Evolutionary conservation across 257 asterid species (phyloP), one percentile per base, ranked within the genome.

Genomic region (Nicotiana otophora): DNA sequence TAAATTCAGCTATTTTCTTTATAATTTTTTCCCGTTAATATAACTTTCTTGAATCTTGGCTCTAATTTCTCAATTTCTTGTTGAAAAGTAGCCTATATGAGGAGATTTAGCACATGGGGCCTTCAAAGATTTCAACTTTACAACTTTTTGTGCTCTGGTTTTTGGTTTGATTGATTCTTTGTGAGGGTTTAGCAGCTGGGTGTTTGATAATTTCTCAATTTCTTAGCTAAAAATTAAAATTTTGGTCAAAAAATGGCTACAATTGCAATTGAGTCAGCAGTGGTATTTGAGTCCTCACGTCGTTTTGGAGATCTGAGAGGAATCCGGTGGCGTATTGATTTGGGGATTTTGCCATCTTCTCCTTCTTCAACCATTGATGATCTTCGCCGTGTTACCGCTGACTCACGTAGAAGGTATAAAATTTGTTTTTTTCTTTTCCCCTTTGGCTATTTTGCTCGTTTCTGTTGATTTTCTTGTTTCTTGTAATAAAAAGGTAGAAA

Each of bases 281-380:
- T 46, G 34, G 34, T 42, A 20, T 12, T 53, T 4, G 78, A 72
- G 78, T 72, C 78, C 3, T 72, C 26, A 11, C 42, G 28, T 75
- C 80, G 89, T 66, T 92, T 90, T 84, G 85, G 86, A 61, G 89
- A 90, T 87, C 93, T 96, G 9, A 89, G 99, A 94, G 95, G 99
- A 74, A 92, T 94, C 23, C 92, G 83, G 90, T 96, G 99, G 99
- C 98, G 99, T 67, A 86, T 94, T 67, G 92, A 91, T 89, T 91
- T 96, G 95, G 99, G 98, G 78, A 92, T 94, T 88, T 89, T 96
- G 81, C 96, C 99, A 11, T 85, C 93, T 86, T 89, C 95, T 20
- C 87, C 90, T 68, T 86, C 93, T 58, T 87, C 95, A 10, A 87
- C 98, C 55, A 81, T 91, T 23, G 97, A 93, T 46, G 95, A 94